A percentile compares a stretch with the other conserved stretches of the same genome.
Conservation (phyloP, 2,329 filamentous ascomycete genomes). For the Stagonosporopsis tanaceti region DNA sequence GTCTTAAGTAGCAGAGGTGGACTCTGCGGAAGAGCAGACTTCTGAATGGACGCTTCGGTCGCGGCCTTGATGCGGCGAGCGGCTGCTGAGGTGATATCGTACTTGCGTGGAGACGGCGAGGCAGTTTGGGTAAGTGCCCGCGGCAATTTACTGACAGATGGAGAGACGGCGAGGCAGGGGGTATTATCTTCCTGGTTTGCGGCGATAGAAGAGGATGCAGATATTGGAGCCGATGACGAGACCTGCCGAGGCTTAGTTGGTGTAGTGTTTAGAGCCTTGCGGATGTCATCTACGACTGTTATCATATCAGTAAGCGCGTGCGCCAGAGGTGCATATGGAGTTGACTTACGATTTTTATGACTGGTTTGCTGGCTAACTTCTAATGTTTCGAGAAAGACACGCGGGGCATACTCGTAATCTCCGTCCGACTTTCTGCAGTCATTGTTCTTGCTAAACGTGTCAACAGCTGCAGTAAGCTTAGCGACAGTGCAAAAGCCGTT, state of each 20-base stretch:
- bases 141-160: background rate
- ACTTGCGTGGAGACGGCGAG: background rate
- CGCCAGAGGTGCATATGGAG: too few relatives aligned
- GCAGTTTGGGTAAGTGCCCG: background rate
- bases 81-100: background rate
- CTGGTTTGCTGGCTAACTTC: background rate
- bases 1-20: background rate
- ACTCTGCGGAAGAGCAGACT: background rate
- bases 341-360: background rate
- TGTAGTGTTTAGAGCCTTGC: conserved; percentile 20
- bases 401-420: conserved; percentile 30
- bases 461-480: conserved; percentile 20
- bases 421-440: background rate
- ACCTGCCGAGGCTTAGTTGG: conserved; percentile 15
- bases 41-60: background rate
- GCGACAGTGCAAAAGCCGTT: conserved; percentile 18
- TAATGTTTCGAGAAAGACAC: conserved; percentile 31
- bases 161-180: background rate
- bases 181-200: background rate
- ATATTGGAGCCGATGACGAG: background rate
- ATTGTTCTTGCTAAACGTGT: background rate
- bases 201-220: background rate
- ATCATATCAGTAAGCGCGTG: background rate
- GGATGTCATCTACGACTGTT: conserved; percentile 2
- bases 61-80: background rate